Base-by-base conservation (phyloP, 306 rosid genomes). In the Pachyrhizus erosus region DNA sequence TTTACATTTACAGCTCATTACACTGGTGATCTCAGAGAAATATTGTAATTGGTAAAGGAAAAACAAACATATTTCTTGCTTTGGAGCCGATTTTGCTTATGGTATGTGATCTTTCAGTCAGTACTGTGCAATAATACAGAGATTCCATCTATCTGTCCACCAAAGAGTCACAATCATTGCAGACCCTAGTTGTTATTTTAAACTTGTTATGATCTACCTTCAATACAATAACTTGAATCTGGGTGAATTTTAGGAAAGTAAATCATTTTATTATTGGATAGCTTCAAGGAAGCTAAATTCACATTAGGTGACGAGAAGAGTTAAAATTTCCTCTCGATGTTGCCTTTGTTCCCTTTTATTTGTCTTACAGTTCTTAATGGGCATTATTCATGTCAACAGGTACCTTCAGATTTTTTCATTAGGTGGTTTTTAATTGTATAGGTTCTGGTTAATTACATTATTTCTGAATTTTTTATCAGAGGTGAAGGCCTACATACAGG, bases 161-260 rank as follows among this genome's bases (percentile, higher is more conserved):
- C 21, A 40, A 33, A 73, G 65, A 84, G 17, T 73, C 45, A 42
- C 5, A 11, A 20, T 54, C 6, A 1, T n/a, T 23, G 17, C 15
- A 42, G 49, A 58, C 46, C 18, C 3, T 27, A 73, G 39, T 73
- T 71, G 52, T 40, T 46, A 52, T 43, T 10, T 26, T 48, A 66
- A 73, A 37, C 68, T 12, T 18, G 7, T 31, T 45, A 15, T 77
- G 80, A 43, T 73, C 46, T 67, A 73, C 57, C 75, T 48, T 43
- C 37, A 45, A 26, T 12, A 37, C 54, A 24, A 24, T 46, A 54
- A 4, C 49, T 43, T 4, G 68, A 68, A 51, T 33, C 10, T 13
- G 11, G 37, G 33, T 71, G 66, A 20, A 42, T 65, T 81, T 70
- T 57, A 62, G 17, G 33, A 34, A 9, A 9, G 23, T 55, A 73